Base-by-base conservation (phyloP, 2,329 filamentous ascomycete genomes). In the Nemania bipapillata region DNA sequence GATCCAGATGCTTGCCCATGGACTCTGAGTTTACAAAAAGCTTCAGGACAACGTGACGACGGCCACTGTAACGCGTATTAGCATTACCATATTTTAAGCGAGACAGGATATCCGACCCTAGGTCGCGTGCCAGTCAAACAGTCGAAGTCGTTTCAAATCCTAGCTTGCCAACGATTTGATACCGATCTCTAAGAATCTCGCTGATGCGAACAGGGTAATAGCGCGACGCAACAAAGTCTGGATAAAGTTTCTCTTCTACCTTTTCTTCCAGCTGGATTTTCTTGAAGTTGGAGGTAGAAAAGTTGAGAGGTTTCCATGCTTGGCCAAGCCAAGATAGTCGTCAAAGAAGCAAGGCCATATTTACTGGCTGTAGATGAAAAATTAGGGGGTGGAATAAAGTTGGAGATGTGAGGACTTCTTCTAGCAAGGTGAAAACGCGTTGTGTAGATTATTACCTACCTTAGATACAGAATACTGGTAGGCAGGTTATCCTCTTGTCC, bases 41-140 rank as follows among this genome's bases (percentile, higher is more conserved):
- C 45, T 81, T 82, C 4, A 82, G 64, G 0, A 78, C 74, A 1
- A 81, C 78, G 65, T 81, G 77, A 0, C 74, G 74, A 47, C 73
- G 72, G 12, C 66, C 24, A 4, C 76, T 79, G 24, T 37, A 59
- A 42, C 17, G 26, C 56, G 22, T 30, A 30, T 59, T 28, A 59
- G 42, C 26, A 49, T 20, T 30, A 20, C 30, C 22, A 30, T 58
- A 58, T 30, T 45, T 47, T 24, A 30, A 20, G 30, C 3, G 24
- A 50, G 28, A 55, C 20, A 45, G 26, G 3, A 65, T 28, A 56
- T 42, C 63, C 26, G 56, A 74, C 73, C 52, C 30, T 4, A 73
- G 54, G 57, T 76, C 71, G 5, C 65, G 73, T 20, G 72, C 73
- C 11, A 76, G 59, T 73, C 74, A 74, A 20, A 73, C 72, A 4